phyloP scores from a whole-genome alignment of 805 yeast genomes.

The Myxozyma geophila region DNA sequence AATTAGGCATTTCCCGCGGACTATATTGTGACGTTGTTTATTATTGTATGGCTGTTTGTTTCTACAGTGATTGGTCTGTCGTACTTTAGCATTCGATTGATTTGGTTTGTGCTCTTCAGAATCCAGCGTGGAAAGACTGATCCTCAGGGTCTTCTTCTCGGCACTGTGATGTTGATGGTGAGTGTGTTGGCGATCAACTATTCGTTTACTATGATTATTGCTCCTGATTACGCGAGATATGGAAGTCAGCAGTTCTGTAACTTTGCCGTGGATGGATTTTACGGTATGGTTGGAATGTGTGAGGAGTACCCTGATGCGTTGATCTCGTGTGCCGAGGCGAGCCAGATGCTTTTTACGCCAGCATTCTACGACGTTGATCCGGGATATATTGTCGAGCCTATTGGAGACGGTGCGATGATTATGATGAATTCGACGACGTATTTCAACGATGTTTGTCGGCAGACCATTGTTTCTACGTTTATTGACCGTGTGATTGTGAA shows the following conservation, averaged over 20 bases:
- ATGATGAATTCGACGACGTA: constrained; percentile 21
- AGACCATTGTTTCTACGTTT: constrained; percentile 35
- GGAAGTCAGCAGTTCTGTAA: constrained; percentile 37
- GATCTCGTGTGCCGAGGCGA: constrained; percentile 36
- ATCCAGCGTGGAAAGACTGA: constrained; percentile 36
- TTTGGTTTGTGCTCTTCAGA: constrained; percentile 37
- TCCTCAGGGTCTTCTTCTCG: constrained; percentile 36
- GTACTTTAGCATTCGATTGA: constrained; percentile 35
- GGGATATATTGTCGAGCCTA: constrained; percentile 12
- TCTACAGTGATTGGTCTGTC: constrained; percentile 36
- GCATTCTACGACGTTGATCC: constrained; percentile 12
- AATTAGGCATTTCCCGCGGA: constrained; percentile 35
- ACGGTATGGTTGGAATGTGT: constrained; percentile 36
- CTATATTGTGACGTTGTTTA: constrained; percentile 30
- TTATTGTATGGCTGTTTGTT: constrained; percentile 35
- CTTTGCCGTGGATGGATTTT: constrained; percentile 29
- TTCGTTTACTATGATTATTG: constrained; percentile 33
- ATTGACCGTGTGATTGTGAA: constrained; percentile 35
- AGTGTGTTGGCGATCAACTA: constrained; percentile 37
- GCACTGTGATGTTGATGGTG: constrained; percentile 36
- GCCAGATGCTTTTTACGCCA: constrained; percentile 23
- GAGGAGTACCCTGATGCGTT: constrained; percentile 27
- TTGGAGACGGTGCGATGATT: constrained; percentile 7
- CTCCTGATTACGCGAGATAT: constrained; percentile 36
- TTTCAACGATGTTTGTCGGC: constrained; percentile 33